phyloP scores from a whole-genome alignment of 805 yeast genomes.

The Pichia occidentalis region DNA sequence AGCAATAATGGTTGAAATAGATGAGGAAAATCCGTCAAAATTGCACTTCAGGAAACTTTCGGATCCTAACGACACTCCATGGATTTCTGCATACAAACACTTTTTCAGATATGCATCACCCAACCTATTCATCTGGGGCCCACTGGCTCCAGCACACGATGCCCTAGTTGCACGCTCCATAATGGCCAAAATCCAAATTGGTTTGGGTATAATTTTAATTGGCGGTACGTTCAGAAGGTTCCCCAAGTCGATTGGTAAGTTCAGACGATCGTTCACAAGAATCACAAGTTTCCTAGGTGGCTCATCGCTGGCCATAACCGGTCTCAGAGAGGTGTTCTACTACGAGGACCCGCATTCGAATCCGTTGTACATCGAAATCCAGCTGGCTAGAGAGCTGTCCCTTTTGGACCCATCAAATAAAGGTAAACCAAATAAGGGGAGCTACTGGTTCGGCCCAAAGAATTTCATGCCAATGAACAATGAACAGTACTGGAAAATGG shows the following conservation, averaged over 20 bases:
- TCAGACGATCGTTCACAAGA: conserved; percentile 11
- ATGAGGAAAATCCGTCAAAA: conserved; percentile 8
- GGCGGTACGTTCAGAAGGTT: conserved; percentile 11
- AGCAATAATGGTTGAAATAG: conserved; percentile 12
- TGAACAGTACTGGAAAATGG: conserved; percentile 23
- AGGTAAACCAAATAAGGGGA: conserved; percentile 29
- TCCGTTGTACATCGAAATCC: conserved; percentile 26
- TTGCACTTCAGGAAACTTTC: conserved; percentile 19
- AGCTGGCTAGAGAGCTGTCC: conserved; percentile 19
- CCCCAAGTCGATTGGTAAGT: conserved; percentile 3
- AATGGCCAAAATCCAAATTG: conserved; percentile 24
- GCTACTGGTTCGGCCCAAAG: conserved; percentile 47
- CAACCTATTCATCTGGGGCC: conserved; percentile 27
- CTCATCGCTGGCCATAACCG: conserved; percentile 11
- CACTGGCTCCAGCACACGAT: conserved; percentile 32
- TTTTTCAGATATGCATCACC: conserved; percentile 26
- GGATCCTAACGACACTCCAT: conserved; percentile 22
- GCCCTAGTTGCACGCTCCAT: conserved; percentile 22
- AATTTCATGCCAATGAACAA: conserved; percentile 40
- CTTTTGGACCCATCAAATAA: conserved; percentile 28
- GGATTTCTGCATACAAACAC: conserved; percentile 17
- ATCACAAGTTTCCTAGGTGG: conserved; percentile 18
- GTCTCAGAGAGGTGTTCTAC: conserved; percentile 16
- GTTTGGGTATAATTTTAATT: conserved; percentile 19
- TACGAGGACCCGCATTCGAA: conserved; percentile 16